Percentiles rank a stretch among this genome's conserved stretches.
phyloP scores from a whole-genome alignment of 2,329 filamentous ascomycete genomes.

The Colletotrichum siamense region DNA sequence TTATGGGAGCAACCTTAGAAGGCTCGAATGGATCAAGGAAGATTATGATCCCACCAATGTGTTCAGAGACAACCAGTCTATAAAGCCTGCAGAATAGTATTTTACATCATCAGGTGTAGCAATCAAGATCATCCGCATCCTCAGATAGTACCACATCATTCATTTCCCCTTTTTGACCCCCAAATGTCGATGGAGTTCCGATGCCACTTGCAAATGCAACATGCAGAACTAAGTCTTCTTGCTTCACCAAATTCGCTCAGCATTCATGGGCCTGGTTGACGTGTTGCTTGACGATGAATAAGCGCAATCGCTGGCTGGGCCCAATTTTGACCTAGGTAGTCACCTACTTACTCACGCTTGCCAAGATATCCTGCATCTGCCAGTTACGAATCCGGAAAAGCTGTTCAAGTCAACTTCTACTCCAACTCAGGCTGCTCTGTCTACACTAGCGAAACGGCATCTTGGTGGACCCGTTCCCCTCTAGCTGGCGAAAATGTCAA shows the following conservation, averaged over 20 bases:
- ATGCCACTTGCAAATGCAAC: too few species aligned
- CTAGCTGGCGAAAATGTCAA: too few species aligned
- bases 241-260: neutral
- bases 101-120: neutral
- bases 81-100: constrained; percentile 12
- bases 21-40: constrained; percentile 42
- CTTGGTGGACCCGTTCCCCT: too few species aligned
- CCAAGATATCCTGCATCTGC: too few species aligned
- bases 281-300: neutral
- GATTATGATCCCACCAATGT: constrained; percentile 43
- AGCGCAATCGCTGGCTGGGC: neutral
- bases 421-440: too few species aligned
- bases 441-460: too few species aligned
- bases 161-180: neutral
- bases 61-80: constrained; percentile 44
- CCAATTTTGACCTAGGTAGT: neutral
- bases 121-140: neutral
- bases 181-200: neutral
- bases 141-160: neutral
- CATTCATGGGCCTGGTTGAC: neutral
- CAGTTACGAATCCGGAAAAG: too few species aligned
- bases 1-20: constrained; percentile 45
- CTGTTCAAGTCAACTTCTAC: too few species aligned
- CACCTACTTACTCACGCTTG: too few species aligned
- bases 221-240: neutral